phyloP scores from a whole-genome alignment of 441 rosid genomes.

The Pelargonium citronellum region DNA sequence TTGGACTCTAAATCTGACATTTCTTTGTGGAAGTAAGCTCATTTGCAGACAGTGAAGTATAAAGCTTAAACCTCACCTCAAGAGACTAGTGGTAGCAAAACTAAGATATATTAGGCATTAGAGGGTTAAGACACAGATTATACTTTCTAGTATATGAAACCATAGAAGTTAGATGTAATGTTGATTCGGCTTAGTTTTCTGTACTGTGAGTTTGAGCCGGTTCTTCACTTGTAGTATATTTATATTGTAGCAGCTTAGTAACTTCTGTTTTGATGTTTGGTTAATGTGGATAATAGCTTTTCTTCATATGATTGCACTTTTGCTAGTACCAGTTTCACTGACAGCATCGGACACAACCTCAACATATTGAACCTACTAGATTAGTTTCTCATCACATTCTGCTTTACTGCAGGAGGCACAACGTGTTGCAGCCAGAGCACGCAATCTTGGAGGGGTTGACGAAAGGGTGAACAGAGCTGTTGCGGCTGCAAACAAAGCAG shows the following conservation, averaged over 20 bases:
- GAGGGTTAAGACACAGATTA: neutral
- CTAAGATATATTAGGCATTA: neutral
- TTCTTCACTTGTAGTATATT: too few relatives aligned
- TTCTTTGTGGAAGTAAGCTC: too few relatives aligned
- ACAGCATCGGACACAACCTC: neutral
- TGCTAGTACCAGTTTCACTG: too few relatives aligned
- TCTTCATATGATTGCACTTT: too few relatives aligned
- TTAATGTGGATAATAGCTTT: too few relatives aligned
- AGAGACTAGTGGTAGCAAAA: neutral
- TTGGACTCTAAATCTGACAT: too few relatives aligned
- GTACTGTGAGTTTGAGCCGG: neutral
- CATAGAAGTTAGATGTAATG: neutral
- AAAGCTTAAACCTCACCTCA: neutral
- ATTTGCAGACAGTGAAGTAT: too few relatives aligned
- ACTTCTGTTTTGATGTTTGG: too few relatives aligned
- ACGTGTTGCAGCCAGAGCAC: slow-evolving; percentile 50
- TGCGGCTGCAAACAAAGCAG: slow-evolving; percentile 62
- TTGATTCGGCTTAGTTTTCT: neutral
- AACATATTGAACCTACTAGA: neutral
- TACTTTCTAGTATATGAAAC: neutral
- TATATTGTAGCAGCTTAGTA: too few relatives aligned
- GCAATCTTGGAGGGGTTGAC: slow-evolving; percentile 35
- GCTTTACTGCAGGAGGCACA: slow-evolving; percentile 49
- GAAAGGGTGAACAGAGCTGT: slow-evolving; percentile 54
- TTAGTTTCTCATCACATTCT: neutral